Evolutionary conservation across 768 basidiomycete genomes (phyloP).

Genomic region (Mycena metata): DNA sequence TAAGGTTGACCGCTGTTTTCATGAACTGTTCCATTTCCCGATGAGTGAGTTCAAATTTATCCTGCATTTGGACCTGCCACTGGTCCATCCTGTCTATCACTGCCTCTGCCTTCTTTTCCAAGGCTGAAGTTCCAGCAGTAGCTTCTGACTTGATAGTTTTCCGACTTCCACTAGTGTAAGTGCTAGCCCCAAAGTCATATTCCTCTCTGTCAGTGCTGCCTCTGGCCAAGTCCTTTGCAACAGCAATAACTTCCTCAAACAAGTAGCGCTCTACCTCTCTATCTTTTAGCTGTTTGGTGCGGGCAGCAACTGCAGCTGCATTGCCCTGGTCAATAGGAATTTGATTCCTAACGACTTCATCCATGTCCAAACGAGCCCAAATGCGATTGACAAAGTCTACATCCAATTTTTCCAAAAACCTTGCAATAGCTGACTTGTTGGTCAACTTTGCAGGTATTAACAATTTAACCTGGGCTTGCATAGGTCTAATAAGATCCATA

Average conservation of each 20-base stretch:
- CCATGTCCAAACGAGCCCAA: conserved; percentile 8
- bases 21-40: background rate
- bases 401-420: conserved; percentile 5
- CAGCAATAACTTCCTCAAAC: conserved; percentile 5
- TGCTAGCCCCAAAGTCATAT: background rate
- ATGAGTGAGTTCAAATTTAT: background rate
- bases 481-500: background rate
- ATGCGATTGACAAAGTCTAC: background rate
- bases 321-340: background rate
- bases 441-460: conserved; percentile 1
- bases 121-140: background rate
- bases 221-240: conserved; percentile 3
- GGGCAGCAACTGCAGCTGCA: too few relatives aligned
- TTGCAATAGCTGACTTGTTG: background rate
- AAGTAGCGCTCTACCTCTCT: too few relatives aligned
- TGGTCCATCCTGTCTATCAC: background rate
- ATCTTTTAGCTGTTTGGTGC: too few relatives aligned
- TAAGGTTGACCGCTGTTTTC: background rate
- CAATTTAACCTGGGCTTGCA: conserved; percentile 1
- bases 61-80: background rate
- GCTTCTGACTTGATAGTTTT: background rate
- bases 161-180: background rate
- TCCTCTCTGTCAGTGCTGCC: conserved; percentile 6
- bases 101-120: background rate
- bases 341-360: background rate